phyloP scores from a whole-genome alignment of 345 rosid genomes.

The Gossypium herbaceum region DNA sequence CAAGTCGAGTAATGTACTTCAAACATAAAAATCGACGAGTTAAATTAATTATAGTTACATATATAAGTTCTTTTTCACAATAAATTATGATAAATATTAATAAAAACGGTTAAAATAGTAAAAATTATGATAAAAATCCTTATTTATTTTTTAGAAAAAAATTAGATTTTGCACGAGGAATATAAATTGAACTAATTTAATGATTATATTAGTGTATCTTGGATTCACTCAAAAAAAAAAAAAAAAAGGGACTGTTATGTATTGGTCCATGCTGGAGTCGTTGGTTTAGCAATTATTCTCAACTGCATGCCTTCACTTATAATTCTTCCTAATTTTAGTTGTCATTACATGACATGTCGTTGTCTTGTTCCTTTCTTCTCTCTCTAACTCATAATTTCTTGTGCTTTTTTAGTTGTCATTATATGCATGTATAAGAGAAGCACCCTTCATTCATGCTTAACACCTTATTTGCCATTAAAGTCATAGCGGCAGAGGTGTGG shows the following conservation, averaged over 20 bases:
- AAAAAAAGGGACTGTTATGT: not conserved
- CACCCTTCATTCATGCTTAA: conserved; percentile 30
- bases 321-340: not conserved
- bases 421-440: conserved; percentile 2
- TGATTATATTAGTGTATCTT: no score
- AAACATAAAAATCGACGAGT: no score
- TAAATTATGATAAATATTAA: no score
- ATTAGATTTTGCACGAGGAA: no score
- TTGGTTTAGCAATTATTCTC: not conserved
- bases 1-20: no score
- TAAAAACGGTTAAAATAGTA: no score
- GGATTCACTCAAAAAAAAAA: no score
- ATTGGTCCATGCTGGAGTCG: not conserved
- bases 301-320: conserved; percentile 1
- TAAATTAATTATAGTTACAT: no score
- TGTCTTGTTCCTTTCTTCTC: not conserved
- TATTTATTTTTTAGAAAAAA: no score
- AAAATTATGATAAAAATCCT: no score
- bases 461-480: conserved; percentile 42
- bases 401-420: not conserved
- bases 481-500: conserved; percentile 11
- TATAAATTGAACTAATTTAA: no score
- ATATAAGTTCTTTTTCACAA: no score
- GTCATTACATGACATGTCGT: not conserved
- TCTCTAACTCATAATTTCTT: not conserved